A percentile compares a stretch with the other conserved stretches of the same genome.
Evolutionary conservation across 257 asterid genomes (phyloP).

Genomic region (Solanum bukasovii): DNA sequence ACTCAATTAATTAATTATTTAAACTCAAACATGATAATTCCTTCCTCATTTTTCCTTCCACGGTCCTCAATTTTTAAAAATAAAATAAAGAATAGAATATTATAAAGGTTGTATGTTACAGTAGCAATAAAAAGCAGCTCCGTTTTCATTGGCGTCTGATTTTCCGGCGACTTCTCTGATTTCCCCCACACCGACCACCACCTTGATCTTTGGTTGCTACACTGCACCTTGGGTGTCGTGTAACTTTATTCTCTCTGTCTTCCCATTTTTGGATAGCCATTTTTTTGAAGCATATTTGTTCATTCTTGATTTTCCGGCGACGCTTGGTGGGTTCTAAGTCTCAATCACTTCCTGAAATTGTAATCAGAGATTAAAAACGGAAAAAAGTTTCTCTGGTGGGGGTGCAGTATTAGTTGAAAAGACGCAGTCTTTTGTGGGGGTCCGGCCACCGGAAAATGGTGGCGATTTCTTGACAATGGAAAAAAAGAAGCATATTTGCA

Average conservation of each 20-base stretch:
- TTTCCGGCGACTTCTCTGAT: conserved; percentile 61
- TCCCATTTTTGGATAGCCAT: conserved; percentile 28
- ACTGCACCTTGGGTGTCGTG: conserved; percentile 11
- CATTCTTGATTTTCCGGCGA: conserved; percentile 8
- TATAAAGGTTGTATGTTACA: background rate
- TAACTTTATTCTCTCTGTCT: conserved; percentile 3
- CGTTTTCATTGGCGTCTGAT: conserved; percentile 28
- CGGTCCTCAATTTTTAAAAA: background rate
- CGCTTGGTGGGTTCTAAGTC: background rate
- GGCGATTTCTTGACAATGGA: background rate
- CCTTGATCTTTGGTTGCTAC: conserved; percentile 35
- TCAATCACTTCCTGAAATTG: background rate
- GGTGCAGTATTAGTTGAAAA: background rate
- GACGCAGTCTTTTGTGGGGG: background rate
- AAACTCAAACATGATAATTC: too few species aligned
- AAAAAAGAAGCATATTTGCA: background rate
- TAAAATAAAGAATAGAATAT: background rate
- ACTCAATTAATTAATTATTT: too few species aligned
- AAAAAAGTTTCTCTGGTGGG: background rate
- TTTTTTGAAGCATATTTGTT: background rate
- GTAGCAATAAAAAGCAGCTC: background rate
- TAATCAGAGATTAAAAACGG: background rate
- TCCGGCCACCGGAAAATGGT: background rate
- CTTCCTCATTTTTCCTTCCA: background rate
- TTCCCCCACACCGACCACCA: conserved; percentile 21